Base-by-base conservation (phyloP, 768 basidiomycete genomes). In the Boletus rubescentipes region DNA sequence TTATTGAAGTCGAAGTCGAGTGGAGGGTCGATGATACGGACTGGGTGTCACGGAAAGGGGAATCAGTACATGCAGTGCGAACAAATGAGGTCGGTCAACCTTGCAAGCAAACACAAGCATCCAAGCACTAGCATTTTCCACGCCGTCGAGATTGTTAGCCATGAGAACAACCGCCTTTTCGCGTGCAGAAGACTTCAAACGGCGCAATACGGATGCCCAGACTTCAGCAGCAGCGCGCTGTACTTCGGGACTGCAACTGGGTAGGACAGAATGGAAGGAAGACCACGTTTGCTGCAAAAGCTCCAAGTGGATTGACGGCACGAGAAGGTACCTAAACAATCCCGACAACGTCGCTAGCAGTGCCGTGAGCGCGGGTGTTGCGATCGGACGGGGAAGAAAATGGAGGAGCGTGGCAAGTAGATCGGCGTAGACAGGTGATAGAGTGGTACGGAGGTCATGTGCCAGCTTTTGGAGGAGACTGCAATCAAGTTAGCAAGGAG, bases 11-110 rank as follows among this genome's bases (percentile, higher is more conserved):
- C 0, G 90, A 81, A 46, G 83, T 79, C 1, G 91, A 90, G 66
- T 96, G 93, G 29, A 97, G 72, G 0, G 86, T 87, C 70, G 87
- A 86, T 9, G 88, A 86, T 44, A 91, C 85, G n/a, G 87, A 89
- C 91, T 91, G 46, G 14, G 42, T 43, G 5, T 29, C 7, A 30
- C 11, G 30, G 12, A 11, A 32, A 14, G 6, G 9, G 26, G 2
- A 36, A 53, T 59, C 34, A 60, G 43, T 4, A 42, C 8, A 15
- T 1, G 12, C 41, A 46, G 16, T 11, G 31, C 8, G 23, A 37
- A 39, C 3, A 30, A 35, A 69, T 68, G 14, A 38, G 3, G 29
- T 0, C 21, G 2, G 16, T 57, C 10, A 47, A 88, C 89, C 77
- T 91, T 89, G 79, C 86, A 93, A 14, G 89, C 88, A 57, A 80